Evolutionary conservation across 208 protist species (phyloP).

Genomic region (Borovskyia barvae): DNA sequence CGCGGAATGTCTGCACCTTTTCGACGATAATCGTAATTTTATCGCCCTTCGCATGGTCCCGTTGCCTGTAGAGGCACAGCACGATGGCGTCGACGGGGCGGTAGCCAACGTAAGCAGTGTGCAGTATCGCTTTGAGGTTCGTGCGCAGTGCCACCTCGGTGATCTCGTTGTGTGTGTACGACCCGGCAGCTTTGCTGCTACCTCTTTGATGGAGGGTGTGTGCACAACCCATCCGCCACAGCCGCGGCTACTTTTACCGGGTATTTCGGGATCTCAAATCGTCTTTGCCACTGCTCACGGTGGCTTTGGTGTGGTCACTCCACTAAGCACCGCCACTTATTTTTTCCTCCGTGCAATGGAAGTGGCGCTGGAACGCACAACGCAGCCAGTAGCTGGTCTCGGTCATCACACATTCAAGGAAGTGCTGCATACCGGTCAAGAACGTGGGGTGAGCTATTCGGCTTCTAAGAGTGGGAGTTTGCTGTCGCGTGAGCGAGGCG

Average conservation of each 20-base stretch:
- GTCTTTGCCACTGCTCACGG: conserved; percentile 76
- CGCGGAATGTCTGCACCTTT: conserved; percentile 36
- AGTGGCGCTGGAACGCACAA: conserved; percentile 24
- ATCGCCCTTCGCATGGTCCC: conserved; percentile 32
- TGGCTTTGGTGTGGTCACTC: conserved; percentile 70
- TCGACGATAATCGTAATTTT: conserved; percentile 73
- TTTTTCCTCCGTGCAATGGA: conserved; percentile 54
- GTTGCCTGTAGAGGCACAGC: background rate
- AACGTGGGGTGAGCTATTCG: conserved; percentile 35
- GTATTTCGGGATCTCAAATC: conserved; percentile 53
- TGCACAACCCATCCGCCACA: background rate
- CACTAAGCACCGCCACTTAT: conserved; percentile 44
- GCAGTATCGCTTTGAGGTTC: conserved; percentile 17
- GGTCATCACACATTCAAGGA: conserved; percentile 43
- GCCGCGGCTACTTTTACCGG: conserved; percentile 18
- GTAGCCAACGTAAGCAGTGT: background rate
- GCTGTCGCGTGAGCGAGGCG: conserved; percentile 12
- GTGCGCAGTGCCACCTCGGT: conserved; percentile 67
- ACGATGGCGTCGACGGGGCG: background rate
- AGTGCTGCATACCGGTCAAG: conserved; percentile 43
- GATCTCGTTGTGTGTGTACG: conserved; percentile 67
- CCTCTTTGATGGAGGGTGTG: background rate
- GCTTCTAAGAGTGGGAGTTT: conserved; percentile 10
- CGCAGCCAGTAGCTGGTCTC: conserved; percentile 31
- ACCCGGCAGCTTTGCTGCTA: conserved; percentile 63